A percentile compares a stretch with the other conserved stretches of the same genome.
Conservation (phyloP, 1,284 basidiomycete species). For the Ustilago vetiveriae region DNA sequence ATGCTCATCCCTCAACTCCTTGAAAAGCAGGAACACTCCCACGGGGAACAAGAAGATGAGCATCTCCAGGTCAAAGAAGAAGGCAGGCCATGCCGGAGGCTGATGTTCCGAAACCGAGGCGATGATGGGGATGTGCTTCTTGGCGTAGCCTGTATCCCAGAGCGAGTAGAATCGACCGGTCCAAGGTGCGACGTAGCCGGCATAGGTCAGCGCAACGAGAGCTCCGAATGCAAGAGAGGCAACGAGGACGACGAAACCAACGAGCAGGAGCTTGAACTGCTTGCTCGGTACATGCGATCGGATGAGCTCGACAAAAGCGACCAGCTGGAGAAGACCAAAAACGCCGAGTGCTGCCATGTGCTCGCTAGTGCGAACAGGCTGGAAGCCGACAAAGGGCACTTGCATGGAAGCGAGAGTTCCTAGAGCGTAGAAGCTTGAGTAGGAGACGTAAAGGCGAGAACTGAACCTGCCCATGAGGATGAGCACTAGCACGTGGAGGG, state of each 20-base stretch:
- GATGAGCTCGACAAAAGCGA: conserved; percentile 91
- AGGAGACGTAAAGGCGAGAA: conserved; percentile 89
- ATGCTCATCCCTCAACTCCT: conserved; percentile 92
- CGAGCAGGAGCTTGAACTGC: conserved; percentile 83
- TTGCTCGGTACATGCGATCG: conserved; percentile 88
- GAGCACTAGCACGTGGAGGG: conserved; percentile 89
- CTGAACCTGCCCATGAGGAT: conserved; percentile 97
- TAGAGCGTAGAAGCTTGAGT: conserved; percentile 96
- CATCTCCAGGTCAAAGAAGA: conserved; percentile 99
- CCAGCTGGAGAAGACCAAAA: conserved; percentile 94
- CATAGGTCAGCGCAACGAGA: conserved; percentile 79
- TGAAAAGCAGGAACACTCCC: conserved; percentile 93
- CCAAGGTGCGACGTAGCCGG: conserved; percentile 97
- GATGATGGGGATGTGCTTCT: conserved; percentile 96
- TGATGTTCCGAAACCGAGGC: conserved; percentile 99
- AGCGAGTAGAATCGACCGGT: conserved; percentile 99
- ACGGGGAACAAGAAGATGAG: conserved; percentile 98
- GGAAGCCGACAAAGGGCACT: conserved; percentile 98
- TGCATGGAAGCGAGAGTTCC: conserved; percentile 98
- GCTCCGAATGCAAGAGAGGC: conserved; percentile 73
- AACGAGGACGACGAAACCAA: conserved; percentile 74
- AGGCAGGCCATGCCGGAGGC: conserved; percentile 98
- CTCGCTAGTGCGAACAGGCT: conserved; percentile 95
- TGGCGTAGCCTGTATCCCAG: conserved; percentile 99
- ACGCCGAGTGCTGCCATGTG: conserved; percentile 98